These are phyloP conservation scores for Yamadazyma paraphyllophila DNA, from an alignment of 805 yeast genomes.

Conservation along the genomic window DNA sequence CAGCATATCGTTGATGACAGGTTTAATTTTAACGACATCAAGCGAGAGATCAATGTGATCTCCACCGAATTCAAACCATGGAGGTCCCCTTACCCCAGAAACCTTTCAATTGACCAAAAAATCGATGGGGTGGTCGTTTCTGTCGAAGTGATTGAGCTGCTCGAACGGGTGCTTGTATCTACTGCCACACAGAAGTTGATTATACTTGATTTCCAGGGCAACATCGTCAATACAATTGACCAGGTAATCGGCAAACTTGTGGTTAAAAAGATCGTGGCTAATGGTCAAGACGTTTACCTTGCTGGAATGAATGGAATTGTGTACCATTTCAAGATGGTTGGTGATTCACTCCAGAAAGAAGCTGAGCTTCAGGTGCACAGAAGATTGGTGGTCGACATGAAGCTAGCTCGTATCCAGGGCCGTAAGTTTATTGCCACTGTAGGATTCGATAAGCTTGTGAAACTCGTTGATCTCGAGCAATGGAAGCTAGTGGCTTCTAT, in stretches of 20 bases:
- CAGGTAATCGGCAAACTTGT: constrained; percentile 22
- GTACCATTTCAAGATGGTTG: constrained; percentile 7
- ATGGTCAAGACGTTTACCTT: constrained; percentile 28
- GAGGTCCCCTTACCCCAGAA: constrained; percentile 31
- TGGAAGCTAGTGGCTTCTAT: constrained; percentile 16
- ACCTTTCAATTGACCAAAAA: constrained; percentile 5
- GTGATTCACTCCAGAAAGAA: constrained; percentile 2
- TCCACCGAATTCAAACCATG: constrained; percentile 21
- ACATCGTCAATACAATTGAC: constrained; percentile 16
- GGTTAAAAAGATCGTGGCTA: constrained; percentile 35
- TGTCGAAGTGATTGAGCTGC: constrained; percentile 10
- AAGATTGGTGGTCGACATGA: constrained; percentile 39
- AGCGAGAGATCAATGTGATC: constrained; percentile 12
- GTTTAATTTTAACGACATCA: constrained; percentile 23
- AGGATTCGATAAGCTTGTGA: constrained; percentile 58
- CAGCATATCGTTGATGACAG: constrained; percentile 41
- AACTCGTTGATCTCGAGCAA: constrained; percentile 17
- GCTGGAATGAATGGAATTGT: constrained; percentile 57
- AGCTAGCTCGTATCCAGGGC: constrained; percentile 17
- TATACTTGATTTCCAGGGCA: constrained; percentile 17
- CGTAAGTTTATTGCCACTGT: constrained; percentile 46
- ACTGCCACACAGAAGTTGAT: constrained; percentile 17
- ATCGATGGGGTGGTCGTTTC: constrained; percentile 28
- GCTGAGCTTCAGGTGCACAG: constrained; percentile 30
- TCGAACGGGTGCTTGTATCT: constrained; percentile 8